Evolutionary conservation across 805 yeast species (phyloP), one percentile per base, ranked within the genome.

Genomic region (Tetrapisispora namnaoensis): DNA sequence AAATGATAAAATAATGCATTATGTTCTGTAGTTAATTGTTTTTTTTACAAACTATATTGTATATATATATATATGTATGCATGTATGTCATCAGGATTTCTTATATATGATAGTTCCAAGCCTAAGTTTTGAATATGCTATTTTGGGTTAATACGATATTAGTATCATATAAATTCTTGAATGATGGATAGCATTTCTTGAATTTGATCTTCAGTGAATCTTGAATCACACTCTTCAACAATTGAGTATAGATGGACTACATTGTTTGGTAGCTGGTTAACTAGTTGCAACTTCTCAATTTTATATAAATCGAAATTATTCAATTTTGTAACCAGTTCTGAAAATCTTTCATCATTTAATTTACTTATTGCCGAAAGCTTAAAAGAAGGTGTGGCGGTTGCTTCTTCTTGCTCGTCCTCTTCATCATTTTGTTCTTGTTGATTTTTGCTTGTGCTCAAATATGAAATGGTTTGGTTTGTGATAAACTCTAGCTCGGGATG

Each of bases 141-240:
- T 32, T 11, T 32, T 32, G 35, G 35, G 13, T 13, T 11, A 13
- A 13, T 11, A 32, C 16, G 35, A 13, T 32, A 32, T 5, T 32
- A 14, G 35, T 14, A 35, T 43, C 40, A 45, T 45, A 45, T 45
- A 48, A 75, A 69, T 37, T 72, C 72, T n/a, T 67, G 58, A 18
- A 87, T 72, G 45, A 80, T 73, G 5, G 69, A 76, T 30, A 91
- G 53, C 2, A 91, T 75, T 3, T 70, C 69, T 42, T 79, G 76
- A 44, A 86, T 73, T 51, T 81, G 74, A 1, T 78, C 83, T 51
- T 85, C 86, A n/a, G 70, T 68, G 57, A 89, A 83, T 56, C 99
- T 73, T 52, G 79, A 80, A 56, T 91, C 99, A 65, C 96, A 91
- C 61, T 93, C 98, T 61, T 91, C 99, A 1, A 91, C 80, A 28